Conservation (phyloP, 225 moss, liverwort and hornwort genomes). For the Pseudoscleropodium purum region DNA sequence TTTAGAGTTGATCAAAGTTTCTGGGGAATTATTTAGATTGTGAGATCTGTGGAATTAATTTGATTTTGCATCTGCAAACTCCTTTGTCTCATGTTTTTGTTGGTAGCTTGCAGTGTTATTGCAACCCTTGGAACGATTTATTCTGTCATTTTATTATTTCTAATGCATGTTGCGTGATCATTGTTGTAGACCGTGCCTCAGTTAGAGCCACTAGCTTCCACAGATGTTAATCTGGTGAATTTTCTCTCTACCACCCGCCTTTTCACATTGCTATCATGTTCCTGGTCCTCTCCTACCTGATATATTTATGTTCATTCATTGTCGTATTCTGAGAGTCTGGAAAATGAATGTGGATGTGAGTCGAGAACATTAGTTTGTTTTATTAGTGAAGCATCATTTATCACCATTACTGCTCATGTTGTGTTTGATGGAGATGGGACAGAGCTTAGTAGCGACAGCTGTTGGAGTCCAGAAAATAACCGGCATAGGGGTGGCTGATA, state of each 20-base stretch:
- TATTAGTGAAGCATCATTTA: background rate
- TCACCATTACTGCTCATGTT: background rate
- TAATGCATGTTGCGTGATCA: conserved; percentile 4
- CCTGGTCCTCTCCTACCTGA: background rate
- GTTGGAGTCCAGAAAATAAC: conserved; percentile 87
- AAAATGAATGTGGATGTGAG: background rate
- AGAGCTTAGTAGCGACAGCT: conserved; percentile 90
- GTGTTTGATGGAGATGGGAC: conserved; percentile 10
- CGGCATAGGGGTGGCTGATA: conserved; percentile 69
- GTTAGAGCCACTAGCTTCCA: conserved; percentile 69
- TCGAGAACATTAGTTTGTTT: background rate
- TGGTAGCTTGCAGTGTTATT: background rate
- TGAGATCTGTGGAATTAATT: background rate
- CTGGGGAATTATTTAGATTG: background rate
- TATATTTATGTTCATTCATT: background rate
- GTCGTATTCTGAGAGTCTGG: background rate
- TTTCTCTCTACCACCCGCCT: background rate
- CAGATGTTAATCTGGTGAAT: conserved; percentile 83
- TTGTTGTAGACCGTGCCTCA: conserved; percentile 71
- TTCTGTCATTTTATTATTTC: background rate
- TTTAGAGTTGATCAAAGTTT: background rate
- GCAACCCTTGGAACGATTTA: background rate
- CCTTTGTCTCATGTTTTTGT: background rate
- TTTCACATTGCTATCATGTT: background rate
- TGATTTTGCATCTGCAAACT: background rate